These are phyloP conservation scores for Aspergillus sp. DNA, from an alignment of 2,329 filamentous ascomycete species.

Conservation along the genomic window DNA sequence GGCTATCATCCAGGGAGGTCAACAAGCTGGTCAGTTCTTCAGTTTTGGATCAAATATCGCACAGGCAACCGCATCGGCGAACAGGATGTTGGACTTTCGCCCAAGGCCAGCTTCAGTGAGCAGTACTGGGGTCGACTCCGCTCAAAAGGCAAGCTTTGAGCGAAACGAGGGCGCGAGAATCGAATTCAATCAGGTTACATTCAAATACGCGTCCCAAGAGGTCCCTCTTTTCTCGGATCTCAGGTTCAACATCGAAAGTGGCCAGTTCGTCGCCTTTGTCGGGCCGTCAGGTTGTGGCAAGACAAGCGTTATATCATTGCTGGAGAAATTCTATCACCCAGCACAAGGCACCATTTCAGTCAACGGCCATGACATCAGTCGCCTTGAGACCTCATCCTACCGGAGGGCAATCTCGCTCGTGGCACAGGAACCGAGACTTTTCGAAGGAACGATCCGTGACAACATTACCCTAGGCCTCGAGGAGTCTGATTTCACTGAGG, in stretches of 20 bases:
- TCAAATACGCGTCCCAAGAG: not conserved
- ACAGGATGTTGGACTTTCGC: constrained; percentile 34
- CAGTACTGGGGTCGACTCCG: not conserved
- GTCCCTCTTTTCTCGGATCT: not conserved
- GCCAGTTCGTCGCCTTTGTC: constrained; percentile 55
- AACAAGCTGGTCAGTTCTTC: constrained; percentile 65
- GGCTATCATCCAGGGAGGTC: constrained; percentile 64
- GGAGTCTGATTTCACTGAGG: constrained; percentile 29
- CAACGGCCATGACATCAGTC: constrained; percentile 28
- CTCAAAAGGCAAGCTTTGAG: not conserved
- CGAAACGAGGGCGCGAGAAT: not conserved
- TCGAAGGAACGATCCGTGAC: constrained; percentile 45
- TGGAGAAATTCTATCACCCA: constrained; percentile 68
- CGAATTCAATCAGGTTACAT: not conserved
- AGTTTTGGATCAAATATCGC: constrained; percentile 60
- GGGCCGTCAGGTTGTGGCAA: constrained; percentile 60
- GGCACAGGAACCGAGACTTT: constrained; percentile 45
- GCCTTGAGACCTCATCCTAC: constrained; percentile 28
- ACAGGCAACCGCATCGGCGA: constrained; percentile 37
- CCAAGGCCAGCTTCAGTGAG: not conserved
- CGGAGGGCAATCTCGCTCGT: constrained; percentile 33
- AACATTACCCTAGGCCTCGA: constrained; percentile 49
- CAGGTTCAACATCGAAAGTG: constrained; percentile 38
- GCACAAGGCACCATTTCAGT: constrained; percentile 44
- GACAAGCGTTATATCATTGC: constrained; percentile 64